Conservation (phyloP, 2,329 filamentous ascomycete species). For the Hypoxylon sp. region DNA sequence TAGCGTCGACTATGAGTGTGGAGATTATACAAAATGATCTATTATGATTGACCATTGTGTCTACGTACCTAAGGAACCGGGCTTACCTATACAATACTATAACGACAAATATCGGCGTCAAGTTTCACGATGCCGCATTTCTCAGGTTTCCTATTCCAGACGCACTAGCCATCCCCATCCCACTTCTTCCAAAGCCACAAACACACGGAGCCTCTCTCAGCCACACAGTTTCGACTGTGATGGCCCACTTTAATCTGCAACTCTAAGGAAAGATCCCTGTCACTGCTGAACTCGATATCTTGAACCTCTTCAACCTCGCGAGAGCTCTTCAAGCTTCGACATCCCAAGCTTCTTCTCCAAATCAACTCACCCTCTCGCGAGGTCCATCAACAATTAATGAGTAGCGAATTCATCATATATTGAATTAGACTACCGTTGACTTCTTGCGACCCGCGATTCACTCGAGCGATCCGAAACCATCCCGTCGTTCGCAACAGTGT, state of each 20-base stretch:
- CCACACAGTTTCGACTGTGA: slow-evolving; percentile 3
- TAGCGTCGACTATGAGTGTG: not conserved
- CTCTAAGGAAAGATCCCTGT: slow-evolving; percentile 2
- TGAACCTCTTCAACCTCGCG: slow-evolving; percentile 18
- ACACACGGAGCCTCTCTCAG: not conserved
- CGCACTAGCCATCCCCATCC: not conserved
- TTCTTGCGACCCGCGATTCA: not conserved
- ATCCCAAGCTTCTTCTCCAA: not conserved
- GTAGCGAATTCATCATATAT: not conserved
- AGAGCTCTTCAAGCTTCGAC: not conserved
- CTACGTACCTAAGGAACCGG: not conserved
- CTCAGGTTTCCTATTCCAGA: not conserved
- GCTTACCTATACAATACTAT: no score
- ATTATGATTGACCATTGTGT: not conserved
- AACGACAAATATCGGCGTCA: not conserved
- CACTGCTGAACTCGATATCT: not conserved
- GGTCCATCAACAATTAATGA: not conserved
- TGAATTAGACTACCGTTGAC: not conserved
- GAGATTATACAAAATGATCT: not conserved
- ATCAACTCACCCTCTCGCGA: slow-evolving; percentile 4
- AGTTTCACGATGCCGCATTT: not conserved
- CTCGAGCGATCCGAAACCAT: not conserved
- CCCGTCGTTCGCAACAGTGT: not conserved
- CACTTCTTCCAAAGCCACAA: not conserved
- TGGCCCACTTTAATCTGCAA: slow-evolving; percentile 17